phyloP scores from a whole-genome alignment of 2,329 filamentous ascomycete species.

The Pestalotiopsis sp. region DNA sequence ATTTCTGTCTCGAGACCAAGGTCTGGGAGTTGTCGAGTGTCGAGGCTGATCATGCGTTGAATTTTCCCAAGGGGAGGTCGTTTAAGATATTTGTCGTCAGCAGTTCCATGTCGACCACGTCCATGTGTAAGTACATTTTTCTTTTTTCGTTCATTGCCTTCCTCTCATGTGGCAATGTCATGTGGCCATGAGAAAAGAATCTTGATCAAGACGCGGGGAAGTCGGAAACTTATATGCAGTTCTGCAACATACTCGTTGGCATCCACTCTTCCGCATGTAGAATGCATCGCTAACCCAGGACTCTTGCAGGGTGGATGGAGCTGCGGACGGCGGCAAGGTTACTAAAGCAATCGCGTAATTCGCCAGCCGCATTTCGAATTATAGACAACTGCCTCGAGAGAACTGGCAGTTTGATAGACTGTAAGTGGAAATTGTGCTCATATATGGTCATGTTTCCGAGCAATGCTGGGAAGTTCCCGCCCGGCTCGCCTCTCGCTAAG shows the following conservation, averaged over 20 bases:
- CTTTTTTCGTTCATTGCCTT: neutral
- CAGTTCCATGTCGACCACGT: neutral
- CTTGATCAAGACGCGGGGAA: neutral
- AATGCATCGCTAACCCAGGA: neutral
- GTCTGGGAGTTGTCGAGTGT: slow-evolving; percentile 10
- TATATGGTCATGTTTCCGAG: no score
- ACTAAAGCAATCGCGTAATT: neutral
- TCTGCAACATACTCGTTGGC: neutral
- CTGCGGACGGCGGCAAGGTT: neutral
- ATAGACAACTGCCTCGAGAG: slow-evolving; percentile 4
- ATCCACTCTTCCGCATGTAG: neutral
- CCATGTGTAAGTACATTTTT: neutral
- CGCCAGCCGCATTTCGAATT: slow-evolving; percentile 5
- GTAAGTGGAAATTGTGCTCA: neutral
- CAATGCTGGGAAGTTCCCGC: no score
- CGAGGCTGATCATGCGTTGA: neutral
- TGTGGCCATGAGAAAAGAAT: neutral
- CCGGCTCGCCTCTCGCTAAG: no score
- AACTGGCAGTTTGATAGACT: neutral
- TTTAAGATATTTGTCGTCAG: neutral
- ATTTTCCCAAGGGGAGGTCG: neutral
- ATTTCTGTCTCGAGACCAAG: slow-evolving; percentile 1
- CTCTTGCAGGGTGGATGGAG: neutral
- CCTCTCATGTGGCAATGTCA: neutral
- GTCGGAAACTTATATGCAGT: neutral